Evolutionary conservation across 176 grass and related monocot species (phyloP), one percentile per base, ranked within the genome.

Genomic region (Carex parvula): DNA sequence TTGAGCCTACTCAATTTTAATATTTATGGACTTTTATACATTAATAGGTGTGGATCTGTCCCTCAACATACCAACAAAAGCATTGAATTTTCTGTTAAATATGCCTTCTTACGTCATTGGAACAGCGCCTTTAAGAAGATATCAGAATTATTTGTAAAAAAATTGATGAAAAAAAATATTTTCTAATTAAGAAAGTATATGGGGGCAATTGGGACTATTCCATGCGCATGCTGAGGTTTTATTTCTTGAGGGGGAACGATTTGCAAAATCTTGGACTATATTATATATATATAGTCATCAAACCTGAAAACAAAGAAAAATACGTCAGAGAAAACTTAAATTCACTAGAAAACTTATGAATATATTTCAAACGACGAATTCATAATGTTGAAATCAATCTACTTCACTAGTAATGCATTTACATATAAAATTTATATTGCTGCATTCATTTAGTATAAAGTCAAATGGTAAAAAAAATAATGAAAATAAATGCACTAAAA

Each of bases 11-110:
- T 30, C 12, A 76, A 53, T 54, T 29, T 76, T 12, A n/a, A 54
- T 32, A 1, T 53, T 7, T 29, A 30, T 53, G 20, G 44, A 76
- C 14, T 29, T 70, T 20, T 18, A 16, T 7, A 55, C 48, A 55
- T 77, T 54, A 56, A 77, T 77, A 76, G 5, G 48, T 53, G 48
- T 76, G 21, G 48, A 55, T 77, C 48, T 77, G 72, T 77, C 6
- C 72, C 48, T 77, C 48, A 55, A 32, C 50, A 17, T 55, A 55
- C 72, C 20, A 32, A 56, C 22, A 77, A 1, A 24, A 56, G 50
- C 72, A 56, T 77, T 77, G 50, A 77, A 32, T 77, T 77, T 77
- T 32, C 50, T 55, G 20, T 56, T 29, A 22, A 22, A 55, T 22
- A 77, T 77, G 50, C 22, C 26, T 70, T 42, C 50, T 56, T 22